These are phyloP conservation scores for Mycena latifolia DNA, from an alignment of 768 basidiomycete genomes.

Conservation along the genomic window DNA sequence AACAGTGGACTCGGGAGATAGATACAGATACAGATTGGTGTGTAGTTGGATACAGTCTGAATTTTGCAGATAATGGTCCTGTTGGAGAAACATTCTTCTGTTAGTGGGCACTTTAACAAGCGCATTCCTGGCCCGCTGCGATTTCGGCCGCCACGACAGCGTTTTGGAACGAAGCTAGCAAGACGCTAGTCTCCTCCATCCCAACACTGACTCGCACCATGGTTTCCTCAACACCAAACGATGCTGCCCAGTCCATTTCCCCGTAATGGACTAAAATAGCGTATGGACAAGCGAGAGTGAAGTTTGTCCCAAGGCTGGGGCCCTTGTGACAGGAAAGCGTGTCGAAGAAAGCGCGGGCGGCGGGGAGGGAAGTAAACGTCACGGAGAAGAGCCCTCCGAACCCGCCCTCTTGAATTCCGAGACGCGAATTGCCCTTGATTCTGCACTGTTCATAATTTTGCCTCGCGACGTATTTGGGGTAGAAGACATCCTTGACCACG, in stretches of 20 bases:
- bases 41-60: conserved; percentile 60
- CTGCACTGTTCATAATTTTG: conserved; percentile 81
- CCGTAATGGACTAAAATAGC: conserved; percentile 91
- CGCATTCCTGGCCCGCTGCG: conserved; percentile 10
- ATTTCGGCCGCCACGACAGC: conserved; percentile 84
- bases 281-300: conserved; percentile 95
- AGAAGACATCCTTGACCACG: conserved; percentile 87
- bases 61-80: conserved; percentile 41
- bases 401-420: conserved; percentile 60
- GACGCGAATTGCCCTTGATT: conserved; percentile 51
- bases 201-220: conserved; percentile 94
- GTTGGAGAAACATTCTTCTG: conserved; percentile 46
- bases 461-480: conserved; percentile 86
- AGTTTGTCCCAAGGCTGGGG: conserved; percentile 94
- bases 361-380: conserved; percentile 78
- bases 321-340: conserved; percentile 87
- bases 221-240: conserved; percentile 86
- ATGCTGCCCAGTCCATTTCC: conserved; percentile 93
- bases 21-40: conserved; percentile 31
- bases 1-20: background rate
- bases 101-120: conserved; percentile 3
- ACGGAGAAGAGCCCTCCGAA: conserved; percentile 92
- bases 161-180: conserved; percentile 69
- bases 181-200: conserved; percentile 74
- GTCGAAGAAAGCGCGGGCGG: conserved; percentile 88